A percentile compares a stretch with the other conserved stretches of the same genome.
These are phyloP conservation scores for Ampelomyces quisqualis DNA, from an alignment of 2,329 filamentous ascomycete genomes.

Conservation along the genomic window DNA sequence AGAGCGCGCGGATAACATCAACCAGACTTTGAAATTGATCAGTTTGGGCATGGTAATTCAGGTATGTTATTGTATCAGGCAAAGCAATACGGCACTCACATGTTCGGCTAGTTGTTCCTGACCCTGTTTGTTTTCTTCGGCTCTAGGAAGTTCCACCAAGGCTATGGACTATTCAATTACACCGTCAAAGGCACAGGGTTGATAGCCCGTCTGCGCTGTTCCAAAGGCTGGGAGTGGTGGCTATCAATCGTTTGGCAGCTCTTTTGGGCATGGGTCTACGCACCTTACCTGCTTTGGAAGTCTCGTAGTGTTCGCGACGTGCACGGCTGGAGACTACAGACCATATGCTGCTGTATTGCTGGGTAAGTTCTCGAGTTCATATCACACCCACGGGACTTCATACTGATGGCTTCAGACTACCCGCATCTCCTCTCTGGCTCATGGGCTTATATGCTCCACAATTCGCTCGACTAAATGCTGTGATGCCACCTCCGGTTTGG, in stretches of 20 bases:
- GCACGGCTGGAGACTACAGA: slow-evolving; percentile 37
- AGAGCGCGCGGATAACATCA: slow-evolving; percentile 29
- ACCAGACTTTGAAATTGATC: slow-evolving; percentile 31
- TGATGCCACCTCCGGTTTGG: slow-evolving; percentile 33
- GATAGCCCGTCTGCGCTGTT: slow-evolving; percentile 28
- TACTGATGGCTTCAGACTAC: slow-evolving; percentile 24
- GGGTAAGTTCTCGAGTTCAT: slow-evolving; percentile 21
- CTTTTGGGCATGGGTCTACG: slow-evolving; percentile 42
- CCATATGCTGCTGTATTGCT: slow-evolving; percentile 36
- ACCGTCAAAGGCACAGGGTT: slow-evolving; percentile 25
- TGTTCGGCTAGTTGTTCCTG: slow-evolving; percentile 14
- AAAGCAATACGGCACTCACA: too few relatives aligned
- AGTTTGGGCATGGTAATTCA: slow-evolving; percentile 30
- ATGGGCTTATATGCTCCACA: slow-evolving; percentile 34
- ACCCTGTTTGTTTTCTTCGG: slow-evolving; percentile 35
- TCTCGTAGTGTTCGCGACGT: slow-evolving; percentile 37
- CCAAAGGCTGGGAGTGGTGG: slow-evolving; percentile 43
- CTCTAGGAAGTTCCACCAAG: slow-evolving; percentile 37
- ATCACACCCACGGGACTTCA: neutral
- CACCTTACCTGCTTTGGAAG: slow-evolving; percentile 39
- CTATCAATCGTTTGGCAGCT: slow-evolving; percentile 41
- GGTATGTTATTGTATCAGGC: too few relatives aligned
- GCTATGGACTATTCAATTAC: slow-evolving; percentile 36
- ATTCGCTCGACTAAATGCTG: slow-evolving; percentile 27
- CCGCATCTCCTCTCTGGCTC: slow-evolving; percentile 39